Base-by-base conservation (phyloP, 768 basidiomycete genomes). In the Sutorius australiensis region DNA sequence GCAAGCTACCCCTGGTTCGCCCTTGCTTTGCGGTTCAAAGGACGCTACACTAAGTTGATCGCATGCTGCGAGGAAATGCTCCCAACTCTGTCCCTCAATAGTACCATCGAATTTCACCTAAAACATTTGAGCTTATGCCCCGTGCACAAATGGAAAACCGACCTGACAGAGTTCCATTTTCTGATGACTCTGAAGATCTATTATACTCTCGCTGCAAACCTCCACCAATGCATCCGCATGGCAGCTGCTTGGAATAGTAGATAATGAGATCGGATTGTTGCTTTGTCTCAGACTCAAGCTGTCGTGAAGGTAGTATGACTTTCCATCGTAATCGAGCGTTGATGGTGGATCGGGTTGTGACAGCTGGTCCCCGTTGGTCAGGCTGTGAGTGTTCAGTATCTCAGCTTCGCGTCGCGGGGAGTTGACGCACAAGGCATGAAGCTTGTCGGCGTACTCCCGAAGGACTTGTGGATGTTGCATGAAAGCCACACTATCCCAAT, bases 111-210 rank as follows among this genome's bases (percentile, higher is more conserved):
- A 81, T 17, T 59, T 64, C 3, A 84, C 66, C 86, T 88, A 54
- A 17, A 21, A 24, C 34, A 28, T 16, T 30, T 38, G 17, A 59
- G 57, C 39, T 24, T 45, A 51, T 40, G 24, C 19, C 31, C n/a
- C 34, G 51, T n/a, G 28, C 7, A 21, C 17, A 5, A 48, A 32
- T 5, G 10, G 21, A 24, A 28, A 39, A 58, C 73, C 50, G 63
- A 87, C 87, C 76, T 82, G 72, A 66, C 83, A 87, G 14, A 71
- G 60, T 14, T 76, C 74, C 17, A 68, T 73, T 60, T 76, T 78
- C 53, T 83, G 74, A 21, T 75, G 74, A 51, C 74, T 79, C 58
- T 83, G 84, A 19, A 80, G 65, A 59, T 86, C 84, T 12, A 79
- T 52, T 13, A 73, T 60, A 48, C 73, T 81, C 63, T 87, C 86